A percentile compares a stretch with the other conserved stretches of the same genome.
Conservation (phyloP, 129 eudicot species). For the Pseudognaphalium luteoalbum region DNA sequence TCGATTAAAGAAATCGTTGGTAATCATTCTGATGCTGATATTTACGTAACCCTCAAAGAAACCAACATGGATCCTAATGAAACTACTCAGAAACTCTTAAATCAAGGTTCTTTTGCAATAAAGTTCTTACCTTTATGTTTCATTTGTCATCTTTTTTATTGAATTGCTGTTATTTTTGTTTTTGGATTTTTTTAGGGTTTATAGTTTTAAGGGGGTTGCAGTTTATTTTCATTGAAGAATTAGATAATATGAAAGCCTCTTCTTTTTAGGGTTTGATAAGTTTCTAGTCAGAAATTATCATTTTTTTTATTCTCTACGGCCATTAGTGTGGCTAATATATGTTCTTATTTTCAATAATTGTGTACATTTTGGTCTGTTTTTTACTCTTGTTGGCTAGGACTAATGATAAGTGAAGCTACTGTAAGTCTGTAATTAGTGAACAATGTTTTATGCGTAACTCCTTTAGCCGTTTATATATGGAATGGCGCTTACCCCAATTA, state of each 20-base stretch:
- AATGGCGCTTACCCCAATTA: background rate
- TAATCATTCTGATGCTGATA: slow-evolving; percentile 86
- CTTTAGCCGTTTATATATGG: background rate
- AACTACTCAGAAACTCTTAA: slow-evolving; percentile 78
- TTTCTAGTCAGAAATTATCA: background rate
- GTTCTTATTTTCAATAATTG: background rate
- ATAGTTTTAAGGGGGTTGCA: background rate
- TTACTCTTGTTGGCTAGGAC: background rate
- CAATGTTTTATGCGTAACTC: background rate
- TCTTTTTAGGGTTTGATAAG: background rate
- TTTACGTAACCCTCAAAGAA: slow-evolving; percentile 74
- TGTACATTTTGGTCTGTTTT: background rate
- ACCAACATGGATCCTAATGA: slow-evolving; percentile 90
- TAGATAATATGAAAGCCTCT: background rate
- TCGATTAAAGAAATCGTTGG: slow-evolving; percentile 86
- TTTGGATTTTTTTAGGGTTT: slow-evolving; percentile 8
- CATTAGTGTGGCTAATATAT: background rate
- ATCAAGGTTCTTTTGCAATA: slow-evolving; percentile 57
- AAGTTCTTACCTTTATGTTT: background rate
- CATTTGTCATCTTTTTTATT: background rate
- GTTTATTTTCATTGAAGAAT: background rate
- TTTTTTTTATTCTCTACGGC: background rate
- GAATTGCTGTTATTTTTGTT: background rate
- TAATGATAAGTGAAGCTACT: background rate
- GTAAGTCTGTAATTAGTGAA: background rate